phyloP scores from a whole-genome alignment of 257 asterid genomes.

The Scutellaria barbata region DNA sequence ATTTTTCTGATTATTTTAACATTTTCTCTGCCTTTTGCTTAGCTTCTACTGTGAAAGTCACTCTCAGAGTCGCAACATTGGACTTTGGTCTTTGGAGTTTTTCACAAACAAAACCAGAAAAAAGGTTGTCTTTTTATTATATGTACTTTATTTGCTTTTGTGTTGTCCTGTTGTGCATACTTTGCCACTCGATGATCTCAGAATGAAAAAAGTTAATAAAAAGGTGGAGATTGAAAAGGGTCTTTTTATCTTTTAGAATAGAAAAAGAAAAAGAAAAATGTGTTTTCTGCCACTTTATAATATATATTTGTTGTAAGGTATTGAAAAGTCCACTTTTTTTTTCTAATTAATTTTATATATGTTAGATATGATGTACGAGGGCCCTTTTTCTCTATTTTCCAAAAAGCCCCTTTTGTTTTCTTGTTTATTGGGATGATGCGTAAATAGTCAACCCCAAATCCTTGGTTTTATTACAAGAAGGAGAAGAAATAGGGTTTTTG shows the following conservation, averaged over 20 bases:
- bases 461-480: constrained; percentile 32
- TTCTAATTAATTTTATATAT: constrained; percentile 10
- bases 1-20: constrained; percentile 25
- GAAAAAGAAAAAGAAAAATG: constrained; percentile 5
- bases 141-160: constrained; percentile 33
- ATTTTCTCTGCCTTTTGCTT: constrained; percentile 21
- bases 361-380: neutral
- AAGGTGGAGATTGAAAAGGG: constrained; percentile 37
- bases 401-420: constrained; percentile 39
- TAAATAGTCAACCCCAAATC: constrained; percentile 50
- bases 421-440: constrained; percentile 44
- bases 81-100: constrained; percentile 38
- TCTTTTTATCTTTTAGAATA: constrained; percentile 30
- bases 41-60: constrained; percentile 35
- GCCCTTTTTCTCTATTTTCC: constrained; percentile 32
- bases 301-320: constrained; percentile 41
- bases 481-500: constrained; percentile 46
- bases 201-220: constrained; percentile 21
- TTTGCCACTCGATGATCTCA: constrained; percentile 31
- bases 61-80: constrained; percentile 34
- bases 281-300: constrained; percentile 27
- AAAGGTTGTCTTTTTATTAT: constrained; percentile 34
- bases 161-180: constrained; percentile 25
- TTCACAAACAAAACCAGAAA: neutral
- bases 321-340: constrained; percentile 46